Evolutionary conservation across 306 rosid species (phyloP).

Genomic region (Ziziphus jujuba): DNA sequence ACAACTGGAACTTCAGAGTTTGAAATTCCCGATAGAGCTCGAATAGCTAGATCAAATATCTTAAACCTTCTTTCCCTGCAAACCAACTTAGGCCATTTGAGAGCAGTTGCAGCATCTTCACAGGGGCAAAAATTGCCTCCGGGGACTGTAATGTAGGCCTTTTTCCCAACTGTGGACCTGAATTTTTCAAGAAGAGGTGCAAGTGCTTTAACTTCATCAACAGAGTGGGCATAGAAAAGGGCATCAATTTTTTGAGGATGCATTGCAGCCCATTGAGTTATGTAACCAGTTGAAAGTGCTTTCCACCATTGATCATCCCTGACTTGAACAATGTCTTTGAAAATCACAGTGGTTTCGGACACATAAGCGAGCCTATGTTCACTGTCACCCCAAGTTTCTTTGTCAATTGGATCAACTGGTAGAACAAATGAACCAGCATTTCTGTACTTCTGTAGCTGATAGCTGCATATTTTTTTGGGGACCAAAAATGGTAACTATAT

Average conservation of each 20-base stretch:
- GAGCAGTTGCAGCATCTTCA: constrained; percentile 69
- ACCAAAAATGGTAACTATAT: neutral
- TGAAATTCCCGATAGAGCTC: constrained; percentile 66
- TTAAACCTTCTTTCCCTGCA: constrained; percentile 84
- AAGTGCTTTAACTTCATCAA: constrained; percentile 71
- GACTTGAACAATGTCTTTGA: constrained; percentile 88
- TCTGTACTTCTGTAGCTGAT: constrained; percentile 90
- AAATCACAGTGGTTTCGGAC: constrained; percentile 94
- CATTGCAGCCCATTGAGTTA: constrained; percentile 98
- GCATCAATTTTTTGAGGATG: constrained; percentile 88
- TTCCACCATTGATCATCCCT: constrained; percentile 99
- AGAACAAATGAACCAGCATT: constrained; percentile 89
- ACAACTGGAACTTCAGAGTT: constrained; percentile 80
- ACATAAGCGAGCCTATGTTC: constrained; percentile 96
- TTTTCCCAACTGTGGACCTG: constrained; percentile 74
- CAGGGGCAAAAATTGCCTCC: constrained; percentile 74
- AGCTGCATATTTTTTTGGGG: constrained; percentile 45
- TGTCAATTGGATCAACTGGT: constrained; percentile 80
- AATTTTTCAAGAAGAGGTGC: constrained; percentile 86
- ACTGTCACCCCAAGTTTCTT: constrained; percentile 98
- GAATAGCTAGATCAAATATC: constrained; percentile 72
- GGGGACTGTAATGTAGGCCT: constrained; percentile 80
- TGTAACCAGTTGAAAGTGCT: constrained; percentile 83
- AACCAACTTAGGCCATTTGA: constrained; percentile 75
- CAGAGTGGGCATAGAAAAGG: constrained; percentile 83